Conservation (phyloP, 352 stramenopile genomes). For the Peronospora tabacina region DNA sequence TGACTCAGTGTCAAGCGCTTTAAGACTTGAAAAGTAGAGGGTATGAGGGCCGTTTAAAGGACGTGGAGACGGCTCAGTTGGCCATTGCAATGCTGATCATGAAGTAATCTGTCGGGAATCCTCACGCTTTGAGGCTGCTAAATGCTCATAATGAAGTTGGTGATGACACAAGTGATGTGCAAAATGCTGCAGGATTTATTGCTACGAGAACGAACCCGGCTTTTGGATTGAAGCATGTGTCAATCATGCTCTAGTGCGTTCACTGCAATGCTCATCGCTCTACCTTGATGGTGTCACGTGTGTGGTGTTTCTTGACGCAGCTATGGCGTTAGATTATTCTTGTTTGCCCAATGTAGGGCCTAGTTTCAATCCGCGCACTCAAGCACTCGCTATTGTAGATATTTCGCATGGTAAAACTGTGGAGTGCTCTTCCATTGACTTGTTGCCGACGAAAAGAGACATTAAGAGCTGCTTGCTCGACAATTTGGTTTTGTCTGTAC, state of each 20-base stretch:
- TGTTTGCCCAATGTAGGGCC: slow-evolving; percentile 52
- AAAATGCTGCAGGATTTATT: slow-evolving; percentile 8
- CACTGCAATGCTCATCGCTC: slow-evolving; percentile 52
- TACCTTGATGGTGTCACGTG: slow-evolving; percentile 32
- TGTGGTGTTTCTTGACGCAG: slow-evolving; percentile 56
- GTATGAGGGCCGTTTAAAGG: not conserved
- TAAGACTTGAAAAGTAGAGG: slow-evolving; percentile 10
- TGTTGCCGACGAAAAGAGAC: slow-evolving; percentile 31
- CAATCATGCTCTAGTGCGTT: slow-evolving; percentile 32
- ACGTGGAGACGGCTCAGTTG: slow-evolving; percentile 45
- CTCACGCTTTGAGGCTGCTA: slow-evolving; percentile 25
- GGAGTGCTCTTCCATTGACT: slow-evolving; percentile 54
- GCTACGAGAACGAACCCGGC: slow-evolving; percentile 5
- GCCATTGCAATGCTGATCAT: slow-evolving; percentile 47
- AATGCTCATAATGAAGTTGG: slow-evolving; percentile 5
- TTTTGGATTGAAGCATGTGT: slow-evolving; percentile 26
- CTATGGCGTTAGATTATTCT: slow-evolving; percentile 66
- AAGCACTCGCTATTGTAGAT: slow-evolving; percentile 34
- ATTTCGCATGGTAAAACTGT: slow-evolving; percentile 29
- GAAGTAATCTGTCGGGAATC: slow-evolving; percentile 40
- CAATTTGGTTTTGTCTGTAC: slow-evolving; percentile 50
- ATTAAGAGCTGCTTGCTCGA: slow-evolving; percentile 28
- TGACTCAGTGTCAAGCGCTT: slow-evolving; percentile 41
- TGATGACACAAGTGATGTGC: slow-evolving; percentile 1
- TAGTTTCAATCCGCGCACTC: slow-evolving; percentile 38